These are phyloP conservation scores for Boletus huronensis DNA, from an alignment of 768 basidiomycete genomes.

Conservation along the genomic window DNA sequence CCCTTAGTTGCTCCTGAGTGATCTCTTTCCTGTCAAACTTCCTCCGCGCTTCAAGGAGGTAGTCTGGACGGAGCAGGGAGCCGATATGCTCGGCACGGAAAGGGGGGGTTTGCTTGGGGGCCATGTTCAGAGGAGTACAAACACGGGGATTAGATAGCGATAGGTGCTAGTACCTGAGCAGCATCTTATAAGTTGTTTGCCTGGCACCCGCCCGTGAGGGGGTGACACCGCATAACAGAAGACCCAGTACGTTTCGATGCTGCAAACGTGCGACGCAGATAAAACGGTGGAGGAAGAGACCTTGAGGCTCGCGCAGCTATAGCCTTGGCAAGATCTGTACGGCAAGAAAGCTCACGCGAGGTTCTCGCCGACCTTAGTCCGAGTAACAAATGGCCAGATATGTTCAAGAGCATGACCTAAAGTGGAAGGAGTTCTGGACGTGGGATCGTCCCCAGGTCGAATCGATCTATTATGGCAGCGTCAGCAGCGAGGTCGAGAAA, in stretches of 20 bases:
- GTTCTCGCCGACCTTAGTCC: neutral
- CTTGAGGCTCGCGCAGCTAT: neutral
- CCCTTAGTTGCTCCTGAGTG: slow-evolving; percentile 34
- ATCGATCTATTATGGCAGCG: too few relatives aligned
- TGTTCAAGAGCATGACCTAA: neutral
- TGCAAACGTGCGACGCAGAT: neutral
- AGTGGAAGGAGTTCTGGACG: too few relatives aligned
- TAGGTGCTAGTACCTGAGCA: too few relatives aligned
- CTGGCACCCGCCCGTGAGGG: too few relatives aligned
- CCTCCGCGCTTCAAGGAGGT: slow-evolving; percentile 37
- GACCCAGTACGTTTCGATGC: neutral
- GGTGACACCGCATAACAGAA: neutral
- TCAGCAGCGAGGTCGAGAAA: too few relatives aligned
- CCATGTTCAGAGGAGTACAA: slow-evolving; percentile 7
- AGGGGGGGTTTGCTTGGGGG: slow-evolving; percentile 33
- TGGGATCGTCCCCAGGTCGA: too few relatives aligned
- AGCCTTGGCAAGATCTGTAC: neutral
- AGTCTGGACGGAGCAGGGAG: slow-evolving; percentile 40
- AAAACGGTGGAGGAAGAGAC: neutral
- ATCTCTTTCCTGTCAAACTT: slow-evolving; percentile 35
- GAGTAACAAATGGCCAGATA: neutral
- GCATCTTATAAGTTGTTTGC: slow-evolving; percentile 1
- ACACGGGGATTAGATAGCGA: neutral
- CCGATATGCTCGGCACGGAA: slow-evolving; percentile 47
- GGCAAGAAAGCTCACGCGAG: neutral